Conservation (phyloP, 1,284 basidiomycete genomes). For the Marasmius tenuissimus region DNA sequence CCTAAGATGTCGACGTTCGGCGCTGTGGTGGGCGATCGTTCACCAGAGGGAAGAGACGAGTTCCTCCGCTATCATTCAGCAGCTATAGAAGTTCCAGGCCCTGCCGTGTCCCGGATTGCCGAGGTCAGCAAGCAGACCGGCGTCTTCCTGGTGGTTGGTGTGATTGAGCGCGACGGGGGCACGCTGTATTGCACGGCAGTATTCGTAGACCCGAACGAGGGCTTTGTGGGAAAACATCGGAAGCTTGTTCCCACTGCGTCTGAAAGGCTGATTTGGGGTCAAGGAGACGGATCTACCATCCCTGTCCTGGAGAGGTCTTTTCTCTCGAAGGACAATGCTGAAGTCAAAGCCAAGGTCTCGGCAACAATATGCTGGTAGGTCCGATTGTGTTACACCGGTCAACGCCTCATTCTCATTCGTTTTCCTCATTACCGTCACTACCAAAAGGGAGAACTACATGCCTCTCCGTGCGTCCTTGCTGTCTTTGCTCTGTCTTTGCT, state of each 20-base stretch:
- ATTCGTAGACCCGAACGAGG: conserved; percentile 60
- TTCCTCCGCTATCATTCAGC: conserved; percentile 55
- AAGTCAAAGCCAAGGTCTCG: conserved; percentile 52
- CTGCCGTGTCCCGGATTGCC: conserved; percentile 50
- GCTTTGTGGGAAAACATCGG: conserved; percentile 65
- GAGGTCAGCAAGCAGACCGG: conserved; percentile 46
- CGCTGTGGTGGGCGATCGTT: conserved; percentile 53
- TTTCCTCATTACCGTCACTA: neutral
- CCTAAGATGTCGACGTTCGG: conserved; percentile 66
- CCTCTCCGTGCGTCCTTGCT: conserved; percentile 49
- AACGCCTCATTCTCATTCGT: neutral
- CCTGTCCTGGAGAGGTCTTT: conserved; percentile 43
- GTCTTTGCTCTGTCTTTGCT: neutral
- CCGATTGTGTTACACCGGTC: neutral
- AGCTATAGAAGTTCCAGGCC: conserved; percentile 59
- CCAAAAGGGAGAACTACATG: conserved; percentile 75
- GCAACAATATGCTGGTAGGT: conserved; percentile 69
- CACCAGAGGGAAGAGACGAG: conserved; percentile 57
- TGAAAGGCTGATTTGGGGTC: conserved; percentile 72
- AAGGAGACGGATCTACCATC: conserved; percentile 52
- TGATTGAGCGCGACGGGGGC: conserved; percentile 65
- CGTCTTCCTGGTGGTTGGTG: conserved; percentile 67
- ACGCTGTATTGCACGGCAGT: conserved; percentile 74
- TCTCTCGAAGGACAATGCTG: conserved; percentile 18
- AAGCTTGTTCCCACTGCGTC: conserved; percentile 72